Base-by-base conservation (phyloP, 2,329 filamentous ascomycete species). In the Rhinocladiella similis region DNA sequence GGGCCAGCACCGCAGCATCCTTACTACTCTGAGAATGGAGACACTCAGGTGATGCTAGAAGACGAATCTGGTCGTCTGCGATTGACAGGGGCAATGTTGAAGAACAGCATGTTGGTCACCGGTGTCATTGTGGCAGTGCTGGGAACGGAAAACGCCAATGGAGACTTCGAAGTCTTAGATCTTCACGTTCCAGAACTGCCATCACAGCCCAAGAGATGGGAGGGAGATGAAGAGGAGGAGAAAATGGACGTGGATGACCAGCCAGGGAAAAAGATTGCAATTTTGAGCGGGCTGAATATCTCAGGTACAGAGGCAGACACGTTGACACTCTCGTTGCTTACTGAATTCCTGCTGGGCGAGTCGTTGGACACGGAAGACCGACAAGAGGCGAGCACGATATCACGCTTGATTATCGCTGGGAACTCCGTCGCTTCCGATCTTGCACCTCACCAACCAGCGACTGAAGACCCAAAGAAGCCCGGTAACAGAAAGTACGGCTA, bases 41-140 rank as follows among this genome's bases (percentile, higher is more conserved):
- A 87, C 50, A 84, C 91, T 47, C 76, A 84, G 58, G 83, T 91
- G 64, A 96, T 95, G 86, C 78, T 99, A 38, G 94, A 99, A 72
- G 94, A 99, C 71, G 93, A 97, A 72, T 97, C 91, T 0, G 94
- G 94, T 46, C 87, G 95, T 20, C 79, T 99, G 63, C 83, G 86
- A 18, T 77, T 99, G 6, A 86, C 88, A 0, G 94, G 94, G 2
- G 80, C 83, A 41, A 72, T 84, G 18, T 76, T 99, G 47, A 78
- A 81, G 60, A 80, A 82, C 1, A 80, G 88, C 20, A 79, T 90
- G 58, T 81, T 97, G 6, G 93, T 96, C 2, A 99, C 94, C 0
- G 94, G 94, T 22, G 95, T 90, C 66, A 91, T 99, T 66, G 83
- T 97, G 41, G 92, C 91, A n/a, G 91, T 92, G 2, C 84, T 99